Conservation (phyloP, 2,329 filamentous ascomycete genomes). For the Bipolaris oryzae region DNA sequence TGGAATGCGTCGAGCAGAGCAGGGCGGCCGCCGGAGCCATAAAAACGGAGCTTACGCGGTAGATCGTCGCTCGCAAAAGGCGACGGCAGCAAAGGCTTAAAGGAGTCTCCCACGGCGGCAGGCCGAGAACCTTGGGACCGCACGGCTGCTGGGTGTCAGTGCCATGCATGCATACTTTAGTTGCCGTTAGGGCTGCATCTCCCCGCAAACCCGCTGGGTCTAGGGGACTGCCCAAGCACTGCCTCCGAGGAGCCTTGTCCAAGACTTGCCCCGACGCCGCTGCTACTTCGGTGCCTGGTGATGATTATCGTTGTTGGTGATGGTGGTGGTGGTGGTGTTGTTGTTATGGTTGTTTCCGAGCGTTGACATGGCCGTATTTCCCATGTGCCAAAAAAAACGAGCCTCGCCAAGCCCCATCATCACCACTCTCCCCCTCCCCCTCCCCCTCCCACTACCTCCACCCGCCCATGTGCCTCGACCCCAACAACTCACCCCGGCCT, state of each 20-base stretch:
- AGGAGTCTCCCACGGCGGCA: conserved; percentile 20
- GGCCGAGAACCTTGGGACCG: conserved; percentile 27
- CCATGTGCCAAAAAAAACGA: background rate
- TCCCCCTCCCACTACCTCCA: background rate
- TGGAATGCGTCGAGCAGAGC: conserved; percentile 26
- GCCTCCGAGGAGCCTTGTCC: background rate
- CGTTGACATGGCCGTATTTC: background rate
- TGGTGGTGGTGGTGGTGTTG: background rate
- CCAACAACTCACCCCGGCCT: background rate
- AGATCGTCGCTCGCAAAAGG: conserved; percentile 24
- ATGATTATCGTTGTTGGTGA: background rate
- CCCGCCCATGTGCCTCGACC: background rate
- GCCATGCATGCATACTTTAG: conserved; percentile 31
- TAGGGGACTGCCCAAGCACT: background rate
- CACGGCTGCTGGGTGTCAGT: conserved; percentile 16
- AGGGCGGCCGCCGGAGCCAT: conserved; percentile 29
- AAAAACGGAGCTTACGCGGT: conserved; percentile 25
- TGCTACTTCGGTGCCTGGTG: background rate
- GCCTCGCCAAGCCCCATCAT: background rate
- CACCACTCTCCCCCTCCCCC: no score
- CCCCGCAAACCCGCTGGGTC: conserved; percentile 21
- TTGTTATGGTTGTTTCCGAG: background rate
- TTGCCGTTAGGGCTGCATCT: conserved; percentile 32
- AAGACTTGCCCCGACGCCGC: background rate
- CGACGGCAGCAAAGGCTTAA: conserved; percentile 23